Base-by-base conservation (phyloP, 2,329 filamentous ascomycete genomes). In the Fusarium sp. region DNA sequence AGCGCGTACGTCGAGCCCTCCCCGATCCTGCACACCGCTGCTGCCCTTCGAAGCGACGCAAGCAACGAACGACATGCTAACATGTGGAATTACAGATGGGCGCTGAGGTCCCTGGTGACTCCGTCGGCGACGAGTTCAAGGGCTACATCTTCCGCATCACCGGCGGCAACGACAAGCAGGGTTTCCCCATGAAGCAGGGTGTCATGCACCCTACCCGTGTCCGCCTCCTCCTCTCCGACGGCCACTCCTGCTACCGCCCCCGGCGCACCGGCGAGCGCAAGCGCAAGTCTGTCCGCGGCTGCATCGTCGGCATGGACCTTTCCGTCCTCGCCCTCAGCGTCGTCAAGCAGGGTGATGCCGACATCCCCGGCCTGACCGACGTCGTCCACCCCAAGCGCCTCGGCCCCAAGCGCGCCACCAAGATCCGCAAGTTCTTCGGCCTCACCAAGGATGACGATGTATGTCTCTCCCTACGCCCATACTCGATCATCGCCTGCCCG, bases 101-200 rank as follows among this genome's bases (percentile, higher is more conserved):
- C 81, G 89, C 91, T 80, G 93, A 97, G 87, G 92, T 99, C 78
- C 85, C 92, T 78, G 96, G 91, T 80, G 96, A 99, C 87, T 91
- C 90, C 82, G 89, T 99, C 80, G 96, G 96, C 81, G 94, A 98
- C 82, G 96, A 99, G 87, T 99, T 97, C 92, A 97, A 97, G 90
- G 96, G 96, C 85, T 99, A 99, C 89, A 91, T 99, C 87, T 93
- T 99, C 91, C 91, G 90, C 83, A 98, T 99, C 88, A 99, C 96
- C 80, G 96, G 96, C 81, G 96, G 96, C 83, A 99, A 99, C 92
- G 96, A 99, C 92, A 99, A 99, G 93, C 96, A 99, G 89, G 96
- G 96, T 88, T 99, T 99, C 90, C 96, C 96, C 79, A 99, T 99
- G 96, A 99, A 99, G 93, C 96, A 99, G 91, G 96, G 96, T 89